Base-by-base conservation (phyloP, 148 eudicot species). In the Cornus suecica region DNA sequence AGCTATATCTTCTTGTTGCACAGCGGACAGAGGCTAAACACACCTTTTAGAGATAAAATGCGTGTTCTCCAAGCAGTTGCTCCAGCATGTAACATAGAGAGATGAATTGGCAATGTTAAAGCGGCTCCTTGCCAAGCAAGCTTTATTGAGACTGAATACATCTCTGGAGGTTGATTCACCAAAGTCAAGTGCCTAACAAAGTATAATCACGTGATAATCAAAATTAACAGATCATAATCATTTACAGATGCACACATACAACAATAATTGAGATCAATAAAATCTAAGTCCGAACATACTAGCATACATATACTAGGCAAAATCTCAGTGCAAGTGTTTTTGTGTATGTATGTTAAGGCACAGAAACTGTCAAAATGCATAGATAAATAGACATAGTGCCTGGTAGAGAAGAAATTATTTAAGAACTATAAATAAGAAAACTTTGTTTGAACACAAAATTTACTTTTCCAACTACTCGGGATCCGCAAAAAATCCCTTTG, bases 21-120 rank as follows among this genome's bases (percentile, higher is more conserved):
- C 30, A 62, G 69, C 27, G 26, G 74, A 64, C 22, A 71, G 8
- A 71, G 60, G 41, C 69, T 22, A 61, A 67, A 37, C 74, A 69
- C 67, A 95, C 99, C 97, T 87, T 80, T 86, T 63, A 70, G 73
- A 72, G 99, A 95, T 64, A 81, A 76, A 66, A 93, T 84, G 73
- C 97, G 93, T 61, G 97, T 84, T 83, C 98, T 93, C 98, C 98
- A 93, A 78, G 99, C 92, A 87, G 88, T 85, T 61, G 90, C 69
- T 78, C 79, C 85, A 73, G 89, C 82, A 83, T 87, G 79, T 31
- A 82, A 73, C 56, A 95, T 87, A 71, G 94, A 85, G 29, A 91
- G 76, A 72, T 75, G 81, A 78, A 93, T 82, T 64, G 88, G 86
- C 83, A 90, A 85, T 78, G 98, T 95, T 80, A 87, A 86, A 76